Percentiles rank a stretch among this genome's conserved stretches.
These are phyloP conservation scores for Suhomyces wounanorum DNA, from an alignment of 1,139 yeast genomes.

Conservation along the genomic window DNA sequence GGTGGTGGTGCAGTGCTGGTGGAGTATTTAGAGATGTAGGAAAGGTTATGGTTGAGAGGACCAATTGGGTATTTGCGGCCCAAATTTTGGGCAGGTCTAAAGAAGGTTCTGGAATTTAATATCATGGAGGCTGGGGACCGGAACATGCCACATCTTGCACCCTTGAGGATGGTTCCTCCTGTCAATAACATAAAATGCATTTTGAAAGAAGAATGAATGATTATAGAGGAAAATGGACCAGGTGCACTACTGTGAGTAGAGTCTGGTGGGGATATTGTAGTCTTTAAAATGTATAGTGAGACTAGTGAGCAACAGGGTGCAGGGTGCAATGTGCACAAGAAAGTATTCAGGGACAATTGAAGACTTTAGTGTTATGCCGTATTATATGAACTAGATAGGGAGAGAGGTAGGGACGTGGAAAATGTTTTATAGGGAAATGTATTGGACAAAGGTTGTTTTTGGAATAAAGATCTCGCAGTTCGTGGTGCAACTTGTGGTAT, in stretches of 20 bases:
- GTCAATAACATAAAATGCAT: slow-evolving; percentile 2
- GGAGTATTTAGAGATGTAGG: slow-evolving; percentile 8
- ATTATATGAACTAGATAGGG: too few species aligned
- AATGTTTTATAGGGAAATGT: background rate
- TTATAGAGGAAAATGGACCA: slow-evolving; percentile 2
- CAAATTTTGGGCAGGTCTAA: background rate
- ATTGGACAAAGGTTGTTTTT: background rate
- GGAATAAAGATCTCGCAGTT: background rate
- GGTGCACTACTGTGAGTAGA: slow-evolving; percentile 2
- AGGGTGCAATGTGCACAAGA: too few species aligned
- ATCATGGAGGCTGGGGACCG: background rate
- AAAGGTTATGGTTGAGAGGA: background rate
- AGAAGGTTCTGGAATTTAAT: slow-evolving; percentile 1
- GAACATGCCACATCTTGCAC: background rate
- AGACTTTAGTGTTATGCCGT: too few species aligned
- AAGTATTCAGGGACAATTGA: too few species aligned
- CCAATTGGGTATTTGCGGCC: background rate
- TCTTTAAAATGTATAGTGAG: too few species aligned
- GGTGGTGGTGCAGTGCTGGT: slow-evolving; percentile 29
- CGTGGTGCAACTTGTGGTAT: too few species aligned
- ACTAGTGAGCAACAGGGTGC: too few species aligned
- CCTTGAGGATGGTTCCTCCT: slow-evolving; percentile 3
- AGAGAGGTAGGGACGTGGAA: background rate
- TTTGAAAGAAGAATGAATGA: background rate
- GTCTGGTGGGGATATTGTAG: background rate